Conservation (phyloP, 495 filamentous ascomycete species). For the Cenococcum geophilum region DNA sequence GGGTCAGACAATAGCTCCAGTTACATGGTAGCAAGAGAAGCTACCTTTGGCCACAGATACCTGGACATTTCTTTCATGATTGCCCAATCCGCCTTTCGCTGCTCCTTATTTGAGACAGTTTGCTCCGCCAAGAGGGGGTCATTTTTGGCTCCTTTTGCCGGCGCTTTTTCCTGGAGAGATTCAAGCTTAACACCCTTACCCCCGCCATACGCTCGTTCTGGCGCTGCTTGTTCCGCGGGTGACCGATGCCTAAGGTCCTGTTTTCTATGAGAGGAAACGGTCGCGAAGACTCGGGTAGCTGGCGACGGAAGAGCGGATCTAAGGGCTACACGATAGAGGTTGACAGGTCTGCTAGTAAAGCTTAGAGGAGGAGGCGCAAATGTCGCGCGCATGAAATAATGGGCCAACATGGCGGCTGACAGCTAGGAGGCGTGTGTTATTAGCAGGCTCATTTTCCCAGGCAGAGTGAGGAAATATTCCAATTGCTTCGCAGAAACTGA, state of each 20-base stretch:
- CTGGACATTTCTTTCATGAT: constrained; percentile 96
- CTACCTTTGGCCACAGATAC: constrained; percentile 87
- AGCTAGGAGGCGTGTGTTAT: not conserved
- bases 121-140: constrained; percentile 53
- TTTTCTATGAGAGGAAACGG: constrained; percentile 37
- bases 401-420: constrained; percentile 16
- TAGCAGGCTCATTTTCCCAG: not conserved
- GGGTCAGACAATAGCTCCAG: not conserved
- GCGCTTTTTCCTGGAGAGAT: constrained; percentile 31
- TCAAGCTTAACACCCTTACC: constrained; percentile 24
- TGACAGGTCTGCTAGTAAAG: not conserved
- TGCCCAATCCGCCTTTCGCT: constrained; percentile 94
- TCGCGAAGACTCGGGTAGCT: constrained; percentile 33
- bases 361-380: constrained; percentile 9
- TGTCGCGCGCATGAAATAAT: constrained; percentile 13
- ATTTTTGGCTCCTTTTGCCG: constrained; percentile 35
- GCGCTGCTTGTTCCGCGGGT: constrained; percentile 13
- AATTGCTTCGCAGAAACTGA: not conserved
- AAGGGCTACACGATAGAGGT: not conserved
- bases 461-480: not conserved
- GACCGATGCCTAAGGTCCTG: constrained; percentile 31
- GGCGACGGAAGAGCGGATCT: not conserved
- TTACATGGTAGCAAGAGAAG: constrained; percentile 18
- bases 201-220: constrained; percentile 14
- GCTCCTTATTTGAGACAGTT: constrained; percentile 63